Evolutionary conservation across 2,329 filamentous ascomycete genomes (phyloP).

Genomic region (Scytalidium sp.): DNA sequence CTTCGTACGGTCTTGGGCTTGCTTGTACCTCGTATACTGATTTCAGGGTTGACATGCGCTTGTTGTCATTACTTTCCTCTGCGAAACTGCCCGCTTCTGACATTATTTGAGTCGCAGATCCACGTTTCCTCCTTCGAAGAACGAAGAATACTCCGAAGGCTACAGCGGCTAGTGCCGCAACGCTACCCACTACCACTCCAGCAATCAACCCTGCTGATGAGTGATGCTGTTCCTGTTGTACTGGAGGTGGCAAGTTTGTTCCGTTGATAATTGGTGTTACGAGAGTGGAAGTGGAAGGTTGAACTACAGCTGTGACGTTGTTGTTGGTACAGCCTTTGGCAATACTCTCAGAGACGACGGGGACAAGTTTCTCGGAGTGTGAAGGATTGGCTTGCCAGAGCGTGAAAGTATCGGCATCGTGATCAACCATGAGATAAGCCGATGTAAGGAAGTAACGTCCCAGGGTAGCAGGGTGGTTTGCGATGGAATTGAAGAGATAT

Average conservation of each 20-base stretch:
- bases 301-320: neutral
- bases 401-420: constrained; percentile 30
- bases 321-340: neutral
- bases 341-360: neutral
- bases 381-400: constrained; percentile 32
- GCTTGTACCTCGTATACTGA: neutral
- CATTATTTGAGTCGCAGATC: neutral
- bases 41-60: too few species aligned
- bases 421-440: constrained; percentile 34
- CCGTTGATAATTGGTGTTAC: neutral
- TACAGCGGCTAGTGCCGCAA: neutral
- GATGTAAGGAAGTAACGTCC: constrained; percentile 33
- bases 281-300: neutral
- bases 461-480: constrained; percentile 19
- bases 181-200: neutral
- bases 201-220: neutral
- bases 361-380: neutral
- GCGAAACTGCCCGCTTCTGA: neutral
- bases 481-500: constrained; percentile 22
- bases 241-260: neutral
- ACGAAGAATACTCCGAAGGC: neutral
- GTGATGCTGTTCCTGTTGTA: neutral
- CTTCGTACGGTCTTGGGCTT: neutral
- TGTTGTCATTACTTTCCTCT: too few species aligned
- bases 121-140: neutral